A percentile compares a stretch with the other conserved stretches of the same genome.
Conservation (phyloP, 371 early-diverging fungal genomes). For the Lichtheimia ramosa region DNA sequence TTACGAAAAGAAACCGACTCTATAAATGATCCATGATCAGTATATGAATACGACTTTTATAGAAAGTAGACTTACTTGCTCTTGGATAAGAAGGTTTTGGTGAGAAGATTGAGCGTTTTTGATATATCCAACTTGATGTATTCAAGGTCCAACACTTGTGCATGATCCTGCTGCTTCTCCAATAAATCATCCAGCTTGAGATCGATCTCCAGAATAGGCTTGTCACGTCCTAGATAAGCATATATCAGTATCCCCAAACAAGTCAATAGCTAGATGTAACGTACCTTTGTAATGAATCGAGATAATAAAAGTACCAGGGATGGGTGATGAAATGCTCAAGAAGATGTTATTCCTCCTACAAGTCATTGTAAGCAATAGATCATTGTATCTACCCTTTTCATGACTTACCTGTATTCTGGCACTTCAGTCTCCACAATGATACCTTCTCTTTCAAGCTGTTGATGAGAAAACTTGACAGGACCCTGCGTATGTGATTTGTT, state of each 20-base stretch:
- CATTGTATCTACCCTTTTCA: not conserved
- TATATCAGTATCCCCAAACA: not conserved
- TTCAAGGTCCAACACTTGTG: constrained; percentile 83
- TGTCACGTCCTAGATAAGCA: constrained; percentile 67
- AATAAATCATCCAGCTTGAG: constrained; percentile 91
- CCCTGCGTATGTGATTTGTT: constrained; percentile 52
- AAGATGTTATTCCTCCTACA: constrained; percentile 52
- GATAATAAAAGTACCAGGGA: constrained; percentile 85
- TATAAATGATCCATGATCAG: too few relatives aligned
- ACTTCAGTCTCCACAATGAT: constrained; percentile 88
- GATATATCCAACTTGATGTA: constrained; percentile 82
- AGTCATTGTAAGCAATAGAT: not conserved
- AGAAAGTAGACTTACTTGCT: constrained; percentile 33
- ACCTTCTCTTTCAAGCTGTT: constrained; percentile 86
- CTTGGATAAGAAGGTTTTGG: constrained; percentile 49
- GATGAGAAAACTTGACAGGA: constrained; percentile 78
- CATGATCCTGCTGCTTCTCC: constrained; percentile 92
- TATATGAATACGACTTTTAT: too few relatives aligned
- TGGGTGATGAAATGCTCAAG: constrained; percentile 82
- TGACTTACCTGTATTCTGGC: constrained; percentile 74
- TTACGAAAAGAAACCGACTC: too few relatives aligned
- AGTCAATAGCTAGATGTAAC: not conserved
- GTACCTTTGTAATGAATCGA: constrained; percentile 81
- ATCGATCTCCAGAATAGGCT: constrained; percentile 93
- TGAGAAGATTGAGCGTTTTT: constrained; percentile 40